Base-by-base conservation (phyloP, 2,329 filamentous ascomycete genomes). In the Chrysosporium keratinophilum region DNA sequence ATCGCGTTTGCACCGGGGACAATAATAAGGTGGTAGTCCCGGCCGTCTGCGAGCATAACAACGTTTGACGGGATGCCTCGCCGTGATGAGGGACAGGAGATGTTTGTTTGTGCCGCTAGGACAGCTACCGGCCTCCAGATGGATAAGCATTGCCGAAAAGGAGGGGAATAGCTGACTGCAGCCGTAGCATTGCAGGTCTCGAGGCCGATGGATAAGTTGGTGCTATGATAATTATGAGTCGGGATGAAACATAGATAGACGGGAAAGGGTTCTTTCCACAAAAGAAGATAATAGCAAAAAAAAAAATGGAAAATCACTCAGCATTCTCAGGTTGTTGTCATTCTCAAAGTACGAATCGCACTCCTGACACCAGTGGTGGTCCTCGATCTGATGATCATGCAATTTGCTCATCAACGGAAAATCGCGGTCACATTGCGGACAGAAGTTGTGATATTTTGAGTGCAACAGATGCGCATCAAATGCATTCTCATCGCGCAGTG, bases 51-150 rank as follows among this genome's bases (percentile, higher is more conserved):
- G 31, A n/a, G 10, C 5, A 19, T 15, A 53, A 12, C 35, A 20
- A 9, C 23, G 19, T 20, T 17, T 37, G 12, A 12, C n/a, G 6
- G 28, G 19, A 37, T 34, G 14, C 11, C 49, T 7, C 17, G 52
- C 44, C 9, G 12, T 31, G 39, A 39, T 50, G 1, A 23, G 11
- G 31, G 49, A 54, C n/a, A 40, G 28, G 23, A 53, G 51, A 31
- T 40, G 43, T 12, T 19, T 23, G 19, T 56, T 35, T 11, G 51
- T 47, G 15, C 57, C 55, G 23, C 52, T 57, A 11, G 53, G n/a
- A 47, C 62, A 64, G 35, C 9, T 56, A 1, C 61, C 61, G 9
- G 60, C 55, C 52, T 63, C 62, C 1, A 64, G 58, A 50, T 63
- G 61, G 19, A 62, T 57, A 10, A 63, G 52, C 58, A 64, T 61